These are phyloP conservation scores for Hibiscus tridactylites DNA, from an alignment of 345 rosid species.

Conservation along the genomic window DNA sequence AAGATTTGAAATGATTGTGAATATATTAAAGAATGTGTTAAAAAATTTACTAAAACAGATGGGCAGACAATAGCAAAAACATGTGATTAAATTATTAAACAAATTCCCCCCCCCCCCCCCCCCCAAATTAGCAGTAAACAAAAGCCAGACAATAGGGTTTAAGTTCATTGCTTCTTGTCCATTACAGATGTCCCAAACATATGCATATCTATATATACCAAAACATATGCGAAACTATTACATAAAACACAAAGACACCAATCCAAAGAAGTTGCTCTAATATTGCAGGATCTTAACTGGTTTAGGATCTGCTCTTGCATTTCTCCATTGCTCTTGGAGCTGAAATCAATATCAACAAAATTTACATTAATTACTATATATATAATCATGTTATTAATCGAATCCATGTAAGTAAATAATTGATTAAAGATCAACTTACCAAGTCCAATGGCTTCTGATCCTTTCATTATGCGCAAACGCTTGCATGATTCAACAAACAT, in stretches of 20 bases:
- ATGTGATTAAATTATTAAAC: slow-evolving; percentile 3
- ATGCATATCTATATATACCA: slow-evolving; percentile 35
- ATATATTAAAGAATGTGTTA: no score
- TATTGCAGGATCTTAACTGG: neutral
- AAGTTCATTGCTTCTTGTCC: slow-evolving; percentile 41
- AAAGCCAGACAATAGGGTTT: slow-evolving; percentile 26
- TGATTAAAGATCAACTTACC: slow-evolving; percentile 28
- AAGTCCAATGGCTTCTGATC: slow-evolving; percentile 92
- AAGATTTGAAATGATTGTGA: no score
- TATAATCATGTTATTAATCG: neutral
- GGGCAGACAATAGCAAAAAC: slow-evolving; percentile 18
- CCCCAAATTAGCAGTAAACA: slow-evolving; percentile 7
- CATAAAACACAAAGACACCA: neutral
- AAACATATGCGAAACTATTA: slow-evolving; percentile 11
- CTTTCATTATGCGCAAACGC: slow-evolving; percentile 94
- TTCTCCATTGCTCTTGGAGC: slow-evolving; percentile 63
- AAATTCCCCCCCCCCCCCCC: neutral
- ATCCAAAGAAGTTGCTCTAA: neutral
- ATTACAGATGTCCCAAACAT: slow-evolving; percentile 17
- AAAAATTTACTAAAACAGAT: neutral
- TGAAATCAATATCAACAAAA: slow-evolving; percentile 14
- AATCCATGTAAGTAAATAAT: neutral
- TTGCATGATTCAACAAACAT: slow-evolving; percentile 97
- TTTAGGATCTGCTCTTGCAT: slow-evolving; percentile 49
- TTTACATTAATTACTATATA: neutral